Percentiles rank a stretch among this genome's conserved stretches.
phyloP scores from a whole-genome alignment of 176 grass and related monocot genomes.

The Oryza rufipogon region DNA sequence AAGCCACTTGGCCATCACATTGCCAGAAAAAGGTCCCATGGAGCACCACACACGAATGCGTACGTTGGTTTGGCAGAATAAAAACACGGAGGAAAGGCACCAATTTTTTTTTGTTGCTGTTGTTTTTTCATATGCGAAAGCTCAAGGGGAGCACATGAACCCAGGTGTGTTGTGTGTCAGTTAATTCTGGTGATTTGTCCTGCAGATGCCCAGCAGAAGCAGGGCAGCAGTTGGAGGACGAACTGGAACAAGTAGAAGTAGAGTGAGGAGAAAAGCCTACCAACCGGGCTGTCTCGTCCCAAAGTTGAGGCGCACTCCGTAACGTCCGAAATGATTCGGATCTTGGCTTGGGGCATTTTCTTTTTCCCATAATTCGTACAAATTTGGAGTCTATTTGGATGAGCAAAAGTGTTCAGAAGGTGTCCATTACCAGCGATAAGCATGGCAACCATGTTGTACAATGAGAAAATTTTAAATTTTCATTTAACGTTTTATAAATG shows the following conservation, averaged over 20 bases:
- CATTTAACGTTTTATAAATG: no score
- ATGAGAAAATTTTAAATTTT: no score
- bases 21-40: not conserved
- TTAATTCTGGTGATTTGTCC: constrained; percentile 17
- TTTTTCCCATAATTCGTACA: not conserved
- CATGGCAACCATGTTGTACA: no score
- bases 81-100: not conserved
- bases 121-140: not conserved
- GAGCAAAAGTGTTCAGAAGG: not conserved
- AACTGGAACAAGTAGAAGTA: not conserved
- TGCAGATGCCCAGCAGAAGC: not conserved
- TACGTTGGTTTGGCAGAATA: not conserved
- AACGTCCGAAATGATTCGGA: not conserved
- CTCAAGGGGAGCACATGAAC: not conserved
- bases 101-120: not conserved
- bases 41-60: not conserved
- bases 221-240: not conserved
- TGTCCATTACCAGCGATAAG: no score
- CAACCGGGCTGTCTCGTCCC: not conserved
- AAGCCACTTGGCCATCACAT: constrained; percentile 9
- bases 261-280: not conserved
- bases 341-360: not conserved
- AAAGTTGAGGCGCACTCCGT: constrained; percentile 5
- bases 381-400: not conserved
- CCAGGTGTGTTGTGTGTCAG: not conserved